Evolutionary conservation across 2,329 filamentous ascomycete species (phyloP), one percentile per base, ranked within the genome.

Genomic region (Xylariaceae sp.): DNA sequence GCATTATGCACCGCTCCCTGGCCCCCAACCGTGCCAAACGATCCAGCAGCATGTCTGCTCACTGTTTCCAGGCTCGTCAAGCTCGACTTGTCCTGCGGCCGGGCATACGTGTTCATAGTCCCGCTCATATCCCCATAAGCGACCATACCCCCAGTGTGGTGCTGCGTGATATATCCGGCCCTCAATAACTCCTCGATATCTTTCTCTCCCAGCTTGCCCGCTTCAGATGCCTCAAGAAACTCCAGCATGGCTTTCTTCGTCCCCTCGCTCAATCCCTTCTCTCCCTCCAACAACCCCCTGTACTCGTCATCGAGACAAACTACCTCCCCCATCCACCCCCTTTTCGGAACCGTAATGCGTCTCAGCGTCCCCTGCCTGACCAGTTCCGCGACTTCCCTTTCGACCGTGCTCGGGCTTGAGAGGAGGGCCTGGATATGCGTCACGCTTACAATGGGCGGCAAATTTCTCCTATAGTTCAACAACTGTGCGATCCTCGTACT

Each of bases 11-110:
- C 71, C 2, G 81, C 85, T 17, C 80, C 80, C n/a, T 73, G 69
- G 5, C 86, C 86, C 1, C 87, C 87, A 1, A 90, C 81, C 1
- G 87, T 85, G 6, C 75, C 84, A 2, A 86, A 61, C 2, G 83
- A 83, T 12, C 87, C 87, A 1, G 87, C 85, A 5, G 85, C 81
- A 18, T 85, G 83, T 54, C 73, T 76, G 2, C 83, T 81, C 18
- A 87, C 80, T 22, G 74, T 77, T 35, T 83, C 78, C 10, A 90
- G 72, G 3, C 81, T 83, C 19, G 79, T 75, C 35, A 85, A 69
- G 10, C 77, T 80, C 14, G 76, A 75, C 55, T 74, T 73, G 47
- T 78, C 76, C 46, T 80, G 78, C 0, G 78, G 77, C 2, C 78
- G 72, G 11, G 74, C 64, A 42, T 73, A 71, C 11, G 76, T 61